Evolutionary conservation across 108 stramenopile genomes (phyloP).

Genomic region (Chaetoceros muelleri): DNA sequence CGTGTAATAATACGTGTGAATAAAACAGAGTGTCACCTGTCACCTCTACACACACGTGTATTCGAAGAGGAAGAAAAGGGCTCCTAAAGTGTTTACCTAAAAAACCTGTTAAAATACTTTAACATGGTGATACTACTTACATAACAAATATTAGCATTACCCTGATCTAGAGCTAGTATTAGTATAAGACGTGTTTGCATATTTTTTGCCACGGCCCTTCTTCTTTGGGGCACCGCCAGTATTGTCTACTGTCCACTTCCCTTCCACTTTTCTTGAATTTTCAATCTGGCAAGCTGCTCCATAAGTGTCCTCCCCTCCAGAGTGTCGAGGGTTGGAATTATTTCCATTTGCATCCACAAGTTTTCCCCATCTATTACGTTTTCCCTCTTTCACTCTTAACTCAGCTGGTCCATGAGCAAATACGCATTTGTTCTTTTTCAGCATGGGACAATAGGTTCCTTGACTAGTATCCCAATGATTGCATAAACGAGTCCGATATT

Average conservation of each 20-base stretch:
- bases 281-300: slow-evolving; percentile 72
- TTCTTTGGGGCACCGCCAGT: slow-evolving; percentile 11
- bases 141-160: no score
- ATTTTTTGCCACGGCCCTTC: slow-evolving; percentile 15
- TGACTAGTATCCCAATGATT: slow-evolving; percentile 80
- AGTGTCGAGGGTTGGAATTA: slow-evolving; percentile 65
- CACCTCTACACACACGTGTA: no score
- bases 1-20: no score
- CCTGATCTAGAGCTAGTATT: neutral
- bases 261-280: slow-evolving; percentile 58
- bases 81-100: no score
- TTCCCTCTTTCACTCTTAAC: slow-evolving; percentile 87
- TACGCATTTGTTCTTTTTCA: slow-evolving; percentile 83
- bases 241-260: slow-evolving; percentile 76
- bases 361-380: slow-evolving; percentile 84
- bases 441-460: slow-evolving; percentile 84
- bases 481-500: slow-evolving; percentile 90
- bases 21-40: no score
- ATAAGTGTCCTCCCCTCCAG: slow-evolving; percentile 89
- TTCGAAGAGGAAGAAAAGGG: no score
- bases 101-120: no score
- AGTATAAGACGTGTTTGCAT: slow-evolving; percentile 12
- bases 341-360: slow-evolving; percentile 72
- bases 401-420: slow-evolving; percentile 94
- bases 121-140: no score